Percentiles rank a stretch among this genome's conserved stretches.
phyloP scores from a whole-genome alignment of 805 yeast species.

The Suhomyces xylopsoci region DNA sequence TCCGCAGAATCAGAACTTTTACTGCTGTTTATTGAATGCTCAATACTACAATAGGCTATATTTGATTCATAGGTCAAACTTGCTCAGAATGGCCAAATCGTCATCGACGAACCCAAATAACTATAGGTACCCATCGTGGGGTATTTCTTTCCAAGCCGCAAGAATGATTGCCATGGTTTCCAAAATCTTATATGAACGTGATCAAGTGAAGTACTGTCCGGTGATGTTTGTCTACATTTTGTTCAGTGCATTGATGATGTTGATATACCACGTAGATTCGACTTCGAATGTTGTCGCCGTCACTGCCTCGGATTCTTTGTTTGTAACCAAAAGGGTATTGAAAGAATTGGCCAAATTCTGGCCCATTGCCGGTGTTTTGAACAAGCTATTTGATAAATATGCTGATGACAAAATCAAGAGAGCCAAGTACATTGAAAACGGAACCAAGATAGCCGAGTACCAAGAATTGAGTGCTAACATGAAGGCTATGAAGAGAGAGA shows the following conservation, averaged over 20 bases:
- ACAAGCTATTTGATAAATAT: slow-evolving; percentile 38
- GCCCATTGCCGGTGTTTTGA: slow-evolving; percentile 38
- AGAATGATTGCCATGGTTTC: slow-evolving; percentile 67
- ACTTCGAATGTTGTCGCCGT: slow-evolving; percentile 38
- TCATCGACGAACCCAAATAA: slow-evolving; percentile 39
- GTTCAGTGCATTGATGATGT: slow-evolving; percentile 65
- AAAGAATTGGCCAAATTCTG: slow-evolving; percentile 36
- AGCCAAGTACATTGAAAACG: slow-evolving; percentile 38
- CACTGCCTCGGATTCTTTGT: slow-evolving; percentile 42
- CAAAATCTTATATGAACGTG: slow-evolving; percentile 49
- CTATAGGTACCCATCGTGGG: slow-evolving; percentile 67
- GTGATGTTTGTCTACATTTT: slow-evolving; percentile 56
- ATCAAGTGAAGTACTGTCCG: slow-evolving; percentile 52
- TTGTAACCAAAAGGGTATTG: slow-evolving; percentile 35
- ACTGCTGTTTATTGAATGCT: slow-evolving; percentile 57
- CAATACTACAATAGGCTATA: slow-evolving; percentile 74
- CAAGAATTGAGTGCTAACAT: slow-evolving; percentile 29
- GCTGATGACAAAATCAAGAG: slow-evolving; percentile 42
- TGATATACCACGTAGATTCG: slow-evolving; percentile 63
- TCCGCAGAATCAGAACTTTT: slow-evolving; percentile 49
- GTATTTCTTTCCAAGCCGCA: slow-evolving; percentile 79
- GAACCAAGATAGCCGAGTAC: slow-evolving; percentile 36
- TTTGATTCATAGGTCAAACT: slow-evolving; percentile 67
- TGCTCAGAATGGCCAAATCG: slow-evolving; percentile 47
- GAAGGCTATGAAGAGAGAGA: slow-evolving; percentile 21